Evolutionary conservation across 257 asterid species (phyloP), one percentile per base, ranked within the genome.

Genomic region (Petrea volubilis): DNA sequence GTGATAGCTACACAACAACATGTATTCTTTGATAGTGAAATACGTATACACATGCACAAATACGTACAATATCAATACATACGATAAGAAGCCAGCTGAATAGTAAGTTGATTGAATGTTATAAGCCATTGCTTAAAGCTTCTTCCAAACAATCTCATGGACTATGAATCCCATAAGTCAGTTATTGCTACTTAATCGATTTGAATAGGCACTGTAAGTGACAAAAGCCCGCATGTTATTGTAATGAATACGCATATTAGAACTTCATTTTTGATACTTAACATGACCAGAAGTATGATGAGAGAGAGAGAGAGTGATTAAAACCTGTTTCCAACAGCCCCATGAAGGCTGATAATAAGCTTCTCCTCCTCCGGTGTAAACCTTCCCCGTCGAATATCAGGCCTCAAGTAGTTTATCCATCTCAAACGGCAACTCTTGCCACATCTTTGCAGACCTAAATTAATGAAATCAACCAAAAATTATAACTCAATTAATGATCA

Each of bases 371-470:
- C 96, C 0, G 86, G 91, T 1, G 94, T 87, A 81, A 93, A 93
- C 79, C 96, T 85, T 58, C 98, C 98, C 66, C 98, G 73, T 79
- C 98, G 80, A 12, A 93, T 93, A 59, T 93, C 98, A 0, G 98
- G 98, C 74, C 98, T 86, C 77, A 93, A 72, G 68, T 93, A 93
- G n/a, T 93, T 93, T 72, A 93, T 90, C 98, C 98, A 93, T 72
- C 98, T 85, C 80, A 93, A 64, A 0, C 98, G 81, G 70, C 98
- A 93, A 70, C 98, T 93, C 77, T 93, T 93, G 6, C 98, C 97
- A 56, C 98, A 93, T 84, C 98, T 85, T 67, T 93, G 96, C 68
- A 93, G 91, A 46, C 98, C 97, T 93, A 74, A 33, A 55, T 6
- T n/a, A 12, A 7, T 13, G 24, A 40, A n/a, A 44, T 12, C 5